phyloP scores from a whole-genome alignment of 345 rosid species.

The Eucalyptus globulus region DNA sequence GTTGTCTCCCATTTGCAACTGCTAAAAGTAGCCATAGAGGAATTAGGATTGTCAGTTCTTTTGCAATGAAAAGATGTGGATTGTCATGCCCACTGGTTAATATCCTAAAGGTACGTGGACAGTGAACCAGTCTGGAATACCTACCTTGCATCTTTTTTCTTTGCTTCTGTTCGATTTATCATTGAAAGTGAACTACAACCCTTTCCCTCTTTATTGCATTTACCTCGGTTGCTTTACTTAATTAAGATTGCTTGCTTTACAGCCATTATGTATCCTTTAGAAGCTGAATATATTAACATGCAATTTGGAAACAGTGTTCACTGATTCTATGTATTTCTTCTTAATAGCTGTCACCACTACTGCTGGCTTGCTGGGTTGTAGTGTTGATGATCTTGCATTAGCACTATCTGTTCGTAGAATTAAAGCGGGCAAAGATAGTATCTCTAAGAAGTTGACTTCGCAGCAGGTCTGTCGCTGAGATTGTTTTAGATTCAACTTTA shows the following conservation, averaged over 20 bases:
- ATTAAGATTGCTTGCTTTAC: neutral
- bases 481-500: neutral
- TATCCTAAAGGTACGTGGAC: neutral
- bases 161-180: neutral
- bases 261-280: neutral
- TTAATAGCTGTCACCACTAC: conserved; percentile 59
- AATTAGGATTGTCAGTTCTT: neutral
- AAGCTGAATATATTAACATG: neutral
- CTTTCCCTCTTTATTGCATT: neutral
- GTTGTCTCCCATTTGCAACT: neutral
- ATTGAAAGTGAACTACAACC: neutral
- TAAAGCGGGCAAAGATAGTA: conserved; percentile 57
- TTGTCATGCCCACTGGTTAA: neutral
- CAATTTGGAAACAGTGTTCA: neutral
- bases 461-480: conserved; percentile 45
- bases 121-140: neutral
- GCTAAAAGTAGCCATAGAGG: neutral
- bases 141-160: neutral
- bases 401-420: conserved; percentile 66
- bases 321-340: neutral
- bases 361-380: conserved; percentile 68
- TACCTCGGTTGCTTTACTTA: neutral
- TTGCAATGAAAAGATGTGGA: neutral
- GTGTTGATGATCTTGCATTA: conserved; percentile 34
- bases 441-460: conserved; percentile 62